Evolutionary conservation across 768 basidiomycete species (phyloP), one percentile per base, ranked within the genome.

Genomic region (Suillus placidus): DNA sequence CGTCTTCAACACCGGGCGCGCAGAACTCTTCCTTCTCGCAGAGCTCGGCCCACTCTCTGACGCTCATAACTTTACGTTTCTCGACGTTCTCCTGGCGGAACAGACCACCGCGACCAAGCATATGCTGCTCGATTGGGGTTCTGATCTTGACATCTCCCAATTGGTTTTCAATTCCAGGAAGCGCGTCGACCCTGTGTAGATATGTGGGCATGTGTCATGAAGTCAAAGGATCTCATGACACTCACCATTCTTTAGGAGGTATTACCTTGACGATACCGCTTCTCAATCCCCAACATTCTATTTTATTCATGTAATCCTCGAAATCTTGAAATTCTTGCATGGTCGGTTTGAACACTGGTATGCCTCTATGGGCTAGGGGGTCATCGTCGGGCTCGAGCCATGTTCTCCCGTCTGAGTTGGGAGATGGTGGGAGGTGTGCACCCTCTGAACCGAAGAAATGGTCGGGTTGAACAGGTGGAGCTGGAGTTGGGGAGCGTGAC

Each of bases 241-340:
- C 91, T 73, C 64, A 94, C 96, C 96, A 99, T 82, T 97, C 93
- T 71, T 88, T 87, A 6, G 97, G 97, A 37, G 97, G 97, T 66
- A 99, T 91, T 68, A 99, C 87, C 79, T 99, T 99, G 67, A 96
- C 91, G 68, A 99, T 97, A 30, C 97, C 97, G 69, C 94, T 95
- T 64, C 83, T 83, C 74, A 83, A 85, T 1, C 97, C 97, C 94
- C 97, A 99, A 66, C 87, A 85, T 74, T 96, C 94, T 54, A 99
- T 84, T 66, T 79, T 87, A 68, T 86, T 89, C 85, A 97, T 90
- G 76, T 94, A 99, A 13, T 74, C 89, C 73, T 99, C 97, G 76
- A 98, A 99, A 78, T 95, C 93, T 67, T 82, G 76, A 71, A 97
- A 97, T 71, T 99, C 94, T 60, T 90, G 89, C 87, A 96, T 91